Conservation (phyloP, 2,329 filamentous ascomycete genomes). For the Pseudogymnoascus sp. region DNA sequence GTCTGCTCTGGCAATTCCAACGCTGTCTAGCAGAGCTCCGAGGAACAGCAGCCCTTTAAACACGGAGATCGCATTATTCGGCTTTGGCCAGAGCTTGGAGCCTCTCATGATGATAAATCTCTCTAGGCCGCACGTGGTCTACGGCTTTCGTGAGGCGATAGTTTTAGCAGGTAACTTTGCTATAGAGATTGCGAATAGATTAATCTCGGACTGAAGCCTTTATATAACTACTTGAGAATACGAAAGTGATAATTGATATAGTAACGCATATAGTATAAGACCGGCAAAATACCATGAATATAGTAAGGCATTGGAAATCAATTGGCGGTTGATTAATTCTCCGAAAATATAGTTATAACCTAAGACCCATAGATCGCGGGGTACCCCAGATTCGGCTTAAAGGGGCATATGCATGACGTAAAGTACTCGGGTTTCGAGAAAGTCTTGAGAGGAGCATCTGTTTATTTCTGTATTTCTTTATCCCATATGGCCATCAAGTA, state of each 20-base stretch:
- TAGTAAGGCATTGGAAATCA: not conserved
- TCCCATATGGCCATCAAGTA: no score
- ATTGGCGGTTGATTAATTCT: not conserved
- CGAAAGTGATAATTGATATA: not conserved
- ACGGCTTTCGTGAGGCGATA: not conserved
- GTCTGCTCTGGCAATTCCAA: not conserved
- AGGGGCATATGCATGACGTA: not conserved
- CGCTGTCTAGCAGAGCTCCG: not conserved
- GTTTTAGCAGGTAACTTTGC: constrained; percentile 11
- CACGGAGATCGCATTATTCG: not conserved
- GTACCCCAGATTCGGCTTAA: not conserved
- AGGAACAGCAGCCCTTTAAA: not conserved
- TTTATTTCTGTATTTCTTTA: not conserved
- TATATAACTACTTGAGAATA: not conserved
- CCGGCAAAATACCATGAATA: not conserved
- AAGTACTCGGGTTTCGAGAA: no score
- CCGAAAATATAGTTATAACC: not conserved
- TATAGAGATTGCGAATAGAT: not conserved
- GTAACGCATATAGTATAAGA: not conserved
- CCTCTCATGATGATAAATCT: not conserved
- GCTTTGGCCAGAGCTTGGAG: not conserved
- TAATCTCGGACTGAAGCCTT: not conserved
- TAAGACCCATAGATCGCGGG: not conserved
- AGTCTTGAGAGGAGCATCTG: not conserved
- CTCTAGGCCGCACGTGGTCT: not conserved